These are phyloP conservation scores for Glycyrrhiza uralensis DNA, from an alignment of 306 rosid species.

Conservation along the genomic window DNA sequence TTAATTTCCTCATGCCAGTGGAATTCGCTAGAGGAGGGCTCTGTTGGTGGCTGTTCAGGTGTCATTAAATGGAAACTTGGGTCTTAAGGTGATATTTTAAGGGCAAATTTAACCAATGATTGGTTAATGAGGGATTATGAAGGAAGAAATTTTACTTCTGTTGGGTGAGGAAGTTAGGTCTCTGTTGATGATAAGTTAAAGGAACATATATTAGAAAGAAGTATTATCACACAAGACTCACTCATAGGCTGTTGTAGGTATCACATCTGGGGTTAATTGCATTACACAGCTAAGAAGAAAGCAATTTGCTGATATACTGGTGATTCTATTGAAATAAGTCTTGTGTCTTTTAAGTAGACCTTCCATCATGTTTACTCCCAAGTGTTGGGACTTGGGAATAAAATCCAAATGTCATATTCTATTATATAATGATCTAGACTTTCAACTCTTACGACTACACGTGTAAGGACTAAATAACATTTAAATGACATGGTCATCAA, in stretches of 20 bases:
- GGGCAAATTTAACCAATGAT: not conserved
- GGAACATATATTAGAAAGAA: not conserved
- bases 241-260: not conserved
- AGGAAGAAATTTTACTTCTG: not conserved
- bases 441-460: not conserved
- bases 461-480: not conserved
- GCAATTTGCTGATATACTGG: too few species aligned
- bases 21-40: not conserved
- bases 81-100: not conserved
- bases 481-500: not conserved
- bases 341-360: too few species aligned
- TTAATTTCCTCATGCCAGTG: not conserved
- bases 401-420: not conserved
- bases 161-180: not conserved
- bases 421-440: not conserved
- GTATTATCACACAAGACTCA: too few species aligned
- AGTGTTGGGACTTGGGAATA: not conserved
- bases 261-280: not conserved
- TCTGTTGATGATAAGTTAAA: not conserved
- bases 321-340: too few species aligned
- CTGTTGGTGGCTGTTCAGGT: not conserved
- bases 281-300: too few species aligned
- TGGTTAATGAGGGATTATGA: not conserved
- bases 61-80: not conserved
- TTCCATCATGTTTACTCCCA: not conserved